Percentiles rank a stretch among this genome's conserved stretches.
Evolutionary conservation across 768 basidiomycete genomes (phyloP).

Genomic region (Cystobasidium onofrii): DNA sequence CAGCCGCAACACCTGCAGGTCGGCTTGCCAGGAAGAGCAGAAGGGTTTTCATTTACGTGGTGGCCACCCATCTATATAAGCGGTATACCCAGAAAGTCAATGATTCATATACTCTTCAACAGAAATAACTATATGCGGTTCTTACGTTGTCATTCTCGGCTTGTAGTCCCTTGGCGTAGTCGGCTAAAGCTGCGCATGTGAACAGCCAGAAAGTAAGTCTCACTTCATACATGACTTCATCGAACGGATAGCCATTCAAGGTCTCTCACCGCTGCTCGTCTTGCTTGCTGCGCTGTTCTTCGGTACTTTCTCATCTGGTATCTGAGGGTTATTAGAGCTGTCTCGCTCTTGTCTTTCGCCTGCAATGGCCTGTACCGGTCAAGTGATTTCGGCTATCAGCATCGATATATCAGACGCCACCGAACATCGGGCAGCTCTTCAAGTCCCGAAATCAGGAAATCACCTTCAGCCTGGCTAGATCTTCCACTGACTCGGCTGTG

Average conservation of each 20-base stretch:
- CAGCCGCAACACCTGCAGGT: not conserved
- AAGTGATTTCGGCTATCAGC: not conserved
- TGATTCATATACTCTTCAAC: no score
- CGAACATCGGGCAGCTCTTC: not conserved
- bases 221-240: not conserved
- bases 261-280: conserved; percentile 12
- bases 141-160: conserved; percentile 8
- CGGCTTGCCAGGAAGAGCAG: conserved; percentile 11
- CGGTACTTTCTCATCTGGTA: conserved; percentile 23
- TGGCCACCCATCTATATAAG: not conserved
- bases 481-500: conserved; percentile 12
- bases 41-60: not conserved
- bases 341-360: conserved; percentile 27
- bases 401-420: not conserved
- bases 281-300: conserved; percentile 27
- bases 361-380: conserved; percentile 27
- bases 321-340: conserved; percentile 19
- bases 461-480: conserved; percentile 23
- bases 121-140: not conserved
- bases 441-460: not conserved
- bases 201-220: no score
- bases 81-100: not conserved
- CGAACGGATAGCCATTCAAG: not conserved
- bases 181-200: conserved; percentile 18
- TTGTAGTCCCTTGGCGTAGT: conserved; percentile 22